Conservation (phyloP, 345 rosid species). For the Moricandia moricandioides region DNA sequence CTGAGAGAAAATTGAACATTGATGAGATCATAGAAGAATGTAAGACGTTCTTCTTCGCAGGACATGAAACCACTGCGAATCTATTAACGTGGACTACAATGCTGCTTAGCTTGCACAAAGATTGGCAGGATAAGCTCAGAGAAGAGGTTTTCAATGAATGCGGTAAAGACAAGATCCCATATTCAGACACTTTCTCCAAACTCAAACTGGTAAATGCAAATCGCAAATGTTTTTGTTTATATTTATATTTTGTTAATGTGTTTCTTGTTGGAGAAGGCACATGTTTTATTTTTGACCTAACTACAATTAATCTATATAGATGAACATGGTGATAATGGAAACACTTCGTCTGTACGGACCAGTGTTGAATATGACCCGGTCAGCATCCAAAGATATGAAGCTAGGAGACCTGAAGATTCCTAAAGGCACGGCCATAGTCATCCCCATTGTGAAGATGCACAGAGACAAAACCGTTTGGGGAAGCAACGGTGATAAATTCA, state of each 20-base stretch:
- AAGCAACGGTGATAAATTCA: not conserved
- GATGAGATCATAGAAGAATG: too few relatives aligned
- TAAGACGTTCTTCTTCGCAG: too few relatives aligned
- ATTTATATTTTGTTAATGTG: not conserved
- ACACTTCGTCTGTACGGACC: not conserved
- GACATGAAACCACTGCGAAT: too few relatives aligned
- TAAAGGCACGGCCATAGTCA: not conserved
- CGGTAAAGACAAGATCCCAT: not conserved
- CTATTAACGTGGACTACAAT: too few relatives aligned
- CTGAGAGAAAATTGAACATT: too few relatives aligned
- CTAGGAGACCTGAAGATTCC: not conserved
- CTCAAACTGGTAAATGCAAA: not conserved
- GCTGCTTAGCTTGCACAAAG: too few relatives aligned
- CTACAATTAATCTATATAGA: not conserved
- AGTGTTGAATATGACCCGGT: not conserved
- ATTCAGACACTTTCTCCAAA: not conserved
- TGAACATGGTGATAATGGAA: not conserved
- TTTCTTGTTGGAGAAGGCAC: not conserved
- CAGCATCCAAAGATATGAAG: not conserved
- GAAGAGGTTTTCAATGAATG: not conserved
- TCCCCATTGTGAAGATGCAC: conserved; percentile 1
- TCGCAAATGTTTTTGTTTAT: too few relatives aligned
- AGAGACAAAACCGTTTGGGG: not conserved
- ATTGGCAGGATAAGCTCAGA: too few relatives aligned
- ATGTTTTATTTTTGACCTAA: not conserved